Conservation (phyloP, 2,329 filamentous ascomycete genomes). For the Colletotrichum tropicicola region DNA sequence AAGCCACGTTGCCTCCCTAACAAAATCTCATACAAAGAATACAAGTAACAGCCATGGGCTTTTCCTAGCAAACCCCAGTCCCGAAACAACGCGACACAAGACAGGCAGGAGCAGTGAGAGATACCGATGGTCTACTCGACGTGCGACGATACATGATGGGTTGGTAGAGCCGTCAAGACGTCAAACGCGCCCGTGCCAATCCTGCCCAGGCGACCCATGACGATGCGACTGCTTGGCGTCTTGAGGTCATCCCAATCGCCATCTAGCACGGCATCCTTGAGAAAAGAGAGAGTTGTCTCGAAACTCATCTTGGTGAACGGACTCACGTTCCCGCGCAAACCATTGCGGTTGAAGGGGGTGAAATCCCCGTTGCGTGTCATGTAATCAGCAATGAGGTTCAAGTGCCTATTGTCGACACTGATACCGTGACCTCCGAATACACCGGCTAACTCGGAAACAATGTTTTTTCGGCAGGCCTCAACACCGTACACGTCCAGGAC, state of each 20-base stretch:
- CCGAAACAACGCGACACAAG: neutral
- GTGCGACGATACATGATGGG: slow-evolving; percentile 48
- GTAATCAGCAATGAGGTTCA: slow-evolving; percentile 95
- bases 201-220: slow-evolving; percentile 83
- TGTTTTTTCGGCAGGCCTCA: slow-evolving; percentile 87
- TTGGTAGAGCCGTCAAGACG: slow-evolving; percentile 73
- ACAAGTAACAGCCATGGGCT: slow-evolving; percentile 17
- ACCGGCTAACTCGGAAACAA: slow-evolving; percentile 83
- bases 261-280: slow-evolving; percentile 91
- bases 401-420: slow-evolving; percentile 87
- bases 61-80: slow-evolving; percentile 2
- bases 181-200: slow-evolving; percentile 94
- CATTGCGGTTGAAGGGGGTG: slow-evolving; percentile 91
- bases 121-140: slow-evolving; percentile 4
- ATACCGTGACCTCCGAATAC: slow-evolving; percentile 95
- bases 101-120: neutral
- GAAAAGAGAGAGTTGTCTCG: slow-evolving; percentile 93
- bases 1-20: slow-evolving; percentile 13
- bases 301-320: slow-evolving; percentile 99
- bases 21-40: slow-evolving; percentile 20
- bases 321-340: slow-evolving; percentile 83
- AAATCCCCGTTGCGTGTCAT: slow-evolving; percentile 97
- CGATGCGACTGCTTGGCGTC: slow-evolving; percentile 87
- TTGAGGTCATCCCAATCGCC: slow-evolving; percentile 89
- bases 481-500: slow-evolving; percentile 90